phyloP scores from a whole-genome alignment of 108 stramenopile species.

The Cyclotella cryptica region DNA sequence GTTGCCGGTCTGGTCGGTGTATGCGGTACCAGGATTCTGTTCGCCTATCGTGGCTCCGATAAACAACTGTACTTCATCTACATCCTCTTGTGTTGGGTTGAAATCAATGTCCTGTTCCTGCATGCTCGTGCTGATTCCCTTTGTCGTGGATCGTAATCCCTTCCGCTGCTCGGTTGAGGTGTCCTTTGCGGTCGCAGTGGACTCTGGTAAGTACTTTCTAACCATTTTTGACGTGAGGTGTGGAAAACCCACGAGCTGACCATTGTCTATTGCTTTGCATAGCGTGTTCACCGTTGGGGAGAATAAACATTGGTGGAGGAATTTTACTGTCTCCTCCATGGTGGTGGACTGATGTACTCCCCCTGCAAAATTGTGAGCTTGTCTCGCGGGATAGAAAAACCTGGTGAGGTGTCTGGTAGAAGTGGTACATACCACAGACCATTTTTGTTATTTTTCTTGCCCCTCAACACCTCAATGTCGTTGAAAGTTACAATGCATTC shows the following conservation, averaged over 20 bases:
- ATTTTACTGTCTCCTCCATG: not conserved
- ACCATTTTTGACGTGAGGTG: not conserved
- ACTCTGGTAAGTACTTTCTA: not conserved
- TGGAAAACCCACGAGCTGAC: not conserved
- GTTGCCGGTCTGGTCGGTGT: not conserved
- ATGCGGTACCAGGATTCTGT: not conserved
- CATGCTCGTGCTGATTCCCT: too few species aligned
- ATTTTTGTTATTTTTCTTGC: not conserved
- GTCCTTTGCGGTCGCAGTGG: conserved; percentile 11
- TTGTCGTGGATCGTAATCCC: not conserved
- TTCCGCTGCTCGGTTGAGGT: not conserved
- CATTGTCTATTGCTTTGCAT: not conserved
- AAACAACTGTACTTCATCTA: not conserved
- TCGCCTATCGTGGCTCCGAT: not conserved
- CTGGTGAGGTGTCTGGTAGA: not conserved
- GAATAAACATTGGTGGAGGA: conserved; percentile 7
- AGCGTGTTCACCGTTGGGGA: not conserved
- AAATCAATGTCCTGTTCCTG: not conserved
- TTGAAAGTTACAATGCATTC: not conserved
- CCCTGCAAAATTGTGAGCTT: not conserved
- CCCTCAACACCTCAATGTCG: not conserved
- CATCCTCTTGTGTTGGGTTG: not conserved
- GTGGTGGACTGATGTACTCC: not conserved
- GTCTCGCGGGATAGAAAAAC: too few species aligned
- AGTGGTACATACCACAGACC: not conserved